Evolutionary conservation across 768 basidiomycete genomes (phyloP).

Genomic region (Termitomyces sp.): DNA sequence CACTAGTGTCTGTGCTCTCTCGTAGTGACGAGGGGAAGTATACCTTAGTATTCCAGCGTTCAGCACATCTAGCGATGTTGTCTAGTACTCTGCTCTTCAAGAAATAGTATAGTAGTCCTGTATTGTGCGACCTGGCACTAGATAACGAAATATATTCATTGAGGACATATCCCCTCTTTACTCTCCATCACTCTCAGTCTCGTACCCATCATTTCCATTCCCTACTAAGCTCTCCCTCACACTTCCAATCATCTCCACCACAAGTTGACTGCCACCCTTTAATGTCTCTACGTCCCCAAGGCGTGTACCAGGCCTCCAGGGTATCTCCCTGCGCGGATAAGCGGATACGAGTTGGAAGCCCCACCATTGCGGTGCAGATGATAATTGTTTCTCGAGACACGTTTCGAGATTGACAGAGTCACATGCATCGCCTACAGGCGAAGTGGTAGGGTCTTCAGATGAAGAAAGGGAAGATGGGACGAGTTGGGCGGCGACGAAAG

Average conservation of each 20-base stretch:
- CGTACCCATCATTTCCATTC: background rate
- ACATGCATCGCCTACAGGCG: conserved; percentile 35
- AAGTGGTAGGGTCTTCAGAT: conserved; percentile 35
- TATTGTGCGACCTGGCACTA: background rate
- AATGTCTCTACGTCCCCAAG: conserved; percentile 45
- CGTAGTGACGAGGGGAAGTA: background rate
- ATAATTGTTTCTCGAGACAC: conserved; percentile 23
- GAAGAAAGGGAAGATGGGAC: conserved; percentile 35
- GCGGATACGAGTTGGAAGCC: conserved; percentile 64
- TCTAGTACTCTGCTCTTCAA: background rate
- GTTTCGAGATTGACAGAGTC: conserved; percentile 29
- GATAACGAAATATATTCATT: background rate
- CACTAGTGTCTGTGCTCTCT: background rate
- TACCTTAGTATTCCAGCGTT: background rate
- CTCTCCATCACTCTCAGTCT: conserved; percentile 2
- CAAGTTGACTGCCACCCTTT: conserved; percentile 39
- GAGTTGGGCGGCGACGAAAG: conserved; percentile 62
- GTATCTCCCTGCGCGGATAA: conserved; percentile 66
- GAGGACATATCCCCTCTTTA: background rate
- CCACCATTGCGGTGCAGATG: conserved; percentile 47
- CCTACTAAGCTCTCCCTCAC: background rate
- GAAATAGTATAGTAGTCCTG: background rate
- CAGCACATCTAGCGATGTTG: background rate
- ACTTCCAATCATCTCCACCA: background rate
- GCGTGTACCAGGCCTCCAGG: conserved; percentile 35